A percentile compares a stretch with the other conserved stretches of the same genome.
phyloP scores from a whole-genome alignment of 352 stramenopile genomes.

The Pythium rishiriense region DNA sequence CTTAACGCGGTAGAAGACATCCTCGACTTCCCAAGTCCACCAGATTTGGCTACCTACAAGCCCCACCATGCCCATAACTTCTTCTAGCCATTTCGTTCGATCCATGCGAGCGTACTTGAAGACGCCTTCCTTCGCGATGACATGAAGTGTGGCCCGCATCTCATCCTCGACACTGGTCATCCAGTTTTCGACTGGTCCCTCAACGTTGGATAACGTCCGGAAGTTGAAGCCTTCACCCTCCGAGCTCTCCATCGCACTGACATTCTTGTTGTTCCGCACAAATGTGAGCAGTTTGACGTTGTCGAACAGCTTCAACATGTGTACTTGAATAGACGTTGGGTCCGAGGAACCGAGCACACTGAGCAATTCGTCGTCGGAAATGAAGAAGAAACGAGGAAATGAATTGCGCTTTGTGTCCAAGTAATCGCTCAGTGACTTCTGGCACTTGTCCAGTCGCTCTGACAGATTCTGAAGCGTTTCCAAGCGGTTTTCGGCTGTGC shows the following conservation, averaged over 20 bases:
- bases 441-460: conserved; percentile 88
- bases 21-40: conserved; percentile 95
- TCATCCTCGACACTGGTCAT: conserved; percentile 92
- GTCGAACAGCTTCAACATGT: conserved; percentile 96
- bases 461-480: conserved; percentile 88
- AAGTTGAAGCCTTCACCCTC: conserved; percentile 92
- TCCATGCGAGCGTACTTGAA: conserved; percentile 90
- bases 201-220: conserved; percentile 69
- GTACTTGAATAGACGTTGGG: conserved; percentile 91
- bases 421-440: conserved; percentile 91
- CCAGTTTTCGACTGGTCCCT: conserved; percentile 92
- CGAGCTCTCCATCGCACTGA: conserved; percentile 90
- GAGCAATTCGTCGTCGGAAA: conserved; percentile 93
- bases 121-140: conserved; percentile 92
- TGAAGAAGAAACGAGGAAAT: conserved; percentile 95
- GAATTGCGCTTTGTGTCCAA: conserved; percentile 90
- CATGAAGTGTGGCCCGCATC: conserved; percentile 86
- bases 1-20: conserved; percentile 90
- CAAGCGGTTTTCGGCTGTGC: conserved; percentile 85
- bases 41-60: conserved; percentile 92
- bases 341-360: conserved; percentile 91
- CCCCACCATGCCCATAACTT: conserved; percentile 91
- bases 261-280: conserved; percentile 85
- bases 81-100: conserved; percentile 85
- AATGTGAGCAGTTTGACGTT: conserved; percentile 93